Evolutionary conservation across 331 rosid species (phyloP).

Genomic region (Dryas integrifolia): DNA sequence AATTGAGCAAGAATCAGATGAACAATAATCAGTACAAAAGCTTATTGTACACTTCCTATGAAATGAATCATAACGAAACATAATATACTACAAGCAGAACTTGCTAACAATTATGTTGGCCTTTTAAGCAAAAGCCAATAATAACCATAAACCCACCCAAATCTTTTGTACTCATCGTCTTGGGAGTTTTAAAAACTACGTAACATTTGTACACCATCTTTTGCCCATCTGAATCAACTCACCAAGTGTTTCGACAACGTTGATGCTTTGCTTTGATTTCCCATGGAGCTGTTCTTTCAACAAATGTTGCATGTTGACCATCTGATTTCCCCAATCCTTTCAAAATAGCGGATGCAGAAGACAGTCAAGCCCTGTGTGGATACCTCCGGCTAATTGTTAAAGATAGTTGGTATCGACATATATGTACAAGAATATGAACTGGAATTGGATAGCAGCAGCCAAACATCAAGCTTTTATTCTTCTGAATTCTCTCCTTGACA

Average conservation of each 20-base stretch:
- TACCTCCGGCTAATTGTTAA: neutral
- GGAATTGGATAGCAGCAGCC: conserved; percentile 1
- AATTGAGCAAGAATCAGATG: neutral
- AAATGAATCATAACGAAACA: neutral
- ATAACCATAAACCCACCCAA: neutral
- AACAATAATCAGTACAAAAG: neutral
- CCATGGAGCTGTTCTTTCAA: conserved; percentile 9
- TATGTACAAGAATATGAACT: conserved; percentile 23
- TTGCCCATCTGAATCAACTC: conserved; percentile 2
- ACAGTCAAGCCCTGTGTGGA: conserved; percentile 11
- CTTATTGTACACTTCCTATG: neutral
- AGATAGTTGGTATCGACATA: conserved; percentile 12
- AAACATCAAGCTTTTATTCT: conserved; percentile 5
- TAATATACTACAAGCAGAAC: conserved; percentile 6
- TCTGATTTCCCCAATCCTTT: conserved; percentile 11
- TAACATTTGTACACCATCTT: no score
- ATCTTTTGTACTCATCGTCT: neutral
- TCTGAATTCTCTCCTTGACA: conserved; percentile 2
- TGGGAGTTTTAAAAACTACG: neutral
- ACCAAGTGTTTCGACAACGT: neutral
- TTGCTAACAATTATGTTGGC: conserved; percentile 10
- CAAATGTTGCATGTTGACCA: conserved; percentile 12
- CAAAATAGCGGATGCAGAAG: conserved; percentile 22
- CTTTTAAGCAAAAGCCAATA: conserved; percentile 3
- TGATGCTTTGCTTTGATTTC: neutral